Conservation (phyloP, 768 basidiomycete genomes). For the Coprinellus micaceus region DNA sequence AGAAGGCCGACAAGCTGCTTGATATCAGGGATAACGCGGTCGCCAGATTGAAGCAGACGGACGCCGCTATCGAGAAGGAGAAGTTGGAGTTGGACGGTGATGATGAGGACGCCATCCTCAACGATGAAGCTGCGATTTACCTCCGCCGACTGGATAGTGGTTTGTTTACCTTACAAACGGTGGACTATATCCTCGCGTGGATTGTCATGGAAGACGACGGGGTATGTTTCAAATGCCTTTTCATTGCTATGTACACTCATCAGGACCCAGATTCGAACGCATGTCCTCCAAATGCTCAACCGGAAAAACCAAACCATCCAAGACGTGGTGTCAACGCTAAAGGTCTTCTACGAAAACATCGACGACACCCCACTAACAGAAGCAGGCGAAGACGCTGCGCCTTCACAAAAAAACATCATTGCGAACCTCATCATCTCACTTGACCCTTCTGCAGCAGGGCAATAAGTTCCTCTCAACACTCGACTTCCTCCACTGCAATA, state of each 20-base stretch:
- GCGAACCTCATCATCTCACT: conserved; percentile 65
- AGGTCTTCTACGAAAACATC: conserved; percentile 69
- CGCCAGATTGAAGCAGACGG: conserved; percentile 52
- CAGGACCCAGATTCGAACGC: conserved; percentile 64
- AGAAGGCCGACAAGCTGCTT: conserved; percentile 90
- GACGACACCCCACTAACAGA: conserved; percentile 40
- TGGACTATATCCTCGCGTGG: conserved; percentile 95
- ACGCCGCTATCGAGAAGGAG: conserved; percentile 67
- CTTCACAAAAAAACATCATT: conserved; percentile 66
- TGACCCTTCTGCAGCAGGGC: conserved; percentile 16
- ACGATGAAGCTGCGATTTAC: conserved; percentile 71
- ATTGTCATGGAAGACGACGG: conserved; percentile 97
- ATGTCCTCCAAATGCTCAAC: conserved; percentile 70
- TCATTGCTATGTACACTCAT: not conserved
- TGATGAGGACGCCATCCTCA: conserved; percentile 54
- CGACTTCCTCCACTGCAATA: not conserved
- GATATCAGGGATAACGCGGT: conserved; percentile 78
- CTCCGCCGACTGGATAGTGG: conserved; percentile 85
- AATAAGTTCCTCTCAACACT: not conserved
- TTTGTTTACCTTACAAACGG: conserved; percentile 81
- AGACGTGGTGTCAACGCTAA: conserved; percentile 69
- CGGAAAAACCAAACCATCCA: conserved; percentile 68
- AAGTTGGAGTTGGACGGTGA: conserved; percentile 50
- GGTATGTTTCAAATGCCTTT: conserved; percentile 43
- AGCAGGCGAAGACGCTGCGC: conserved; percentile 32